A percentile compares a stretch with the other conserved stretches of the same genome.
Evolutionary conservation across 139 green algal genomes (phyloP).

Genomic region (Raphidocelis subcapitata): DNA sequence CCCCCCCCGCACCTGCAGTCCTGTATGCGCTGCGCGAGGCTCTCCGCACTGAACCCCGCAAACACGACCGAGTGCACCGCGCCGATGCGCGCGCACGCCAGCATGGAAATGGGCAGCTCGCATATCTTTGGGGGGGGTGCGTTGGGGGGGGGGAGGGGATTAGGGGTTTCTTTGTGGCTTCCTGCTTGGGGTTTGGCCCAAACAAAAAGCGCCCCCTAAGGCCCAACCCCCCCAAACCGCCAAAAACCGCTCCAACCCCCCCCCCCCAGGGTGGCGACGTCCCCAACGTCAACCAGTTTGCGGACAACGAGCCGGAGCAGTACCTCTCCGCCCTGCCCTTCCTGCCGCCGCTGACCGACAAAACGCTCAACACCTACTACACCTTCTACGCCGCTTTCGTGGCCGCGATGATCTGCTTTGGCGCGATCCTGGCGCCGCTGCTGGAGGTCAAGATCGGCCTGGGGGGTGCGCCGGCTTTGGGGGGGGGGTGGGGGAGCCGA

Average conservation of each 20-base stretch:
- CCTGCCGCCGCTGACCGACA: constrained; percentile 82
- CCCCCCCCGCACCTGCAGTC: constrained; percentile 18
- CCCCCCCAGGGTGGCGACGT: too few relatives aligned
- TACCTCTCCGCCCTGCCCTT: constrained; percentile 83
- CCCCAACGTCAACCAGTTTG: not conserved
- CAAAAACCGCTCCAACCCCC: too few relatives aligned
- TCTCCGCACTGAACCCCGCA: constrained; percentile 87
- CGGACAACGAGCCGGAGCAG: constrained; percentile 56
- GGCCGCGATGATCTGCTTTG: constrained; percentile 89
- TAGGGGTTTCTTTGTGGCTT: too few relatives aligned
- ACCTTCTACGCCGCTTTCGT: constrained; percentile 72
- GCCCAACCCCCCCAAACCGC: too few relatives aligned
- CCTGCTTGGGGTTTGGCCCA: too few relatives aligned
- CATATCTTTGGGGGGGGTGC: not conserved
- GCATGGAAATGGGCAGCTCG: constrained; percentile 89
- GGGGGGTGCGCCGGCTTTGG: constrained; percentile 63
- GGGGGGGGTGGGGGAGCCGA: not conserved
- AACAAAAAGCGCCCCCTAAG: too few relatives aligned
- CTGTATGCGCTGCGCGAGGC: constrained; percentile 47
- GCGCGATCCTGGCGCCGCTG: constrained; percentile 84
- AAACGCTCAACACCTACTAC: constrained; percentile 87
- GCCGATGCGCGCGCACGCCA: constrained; percentile 93
- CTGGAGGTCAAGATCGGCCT: constrained; percentile 93
- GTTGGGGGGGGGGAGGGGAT: too few relatives aligned
- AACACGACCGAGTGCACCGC: constrained; percentile 95